Percentiles rank a stretch among this genome's conserved stretches.
Conservation (phyloP, 2,329 filamentous ascomycete species). For the Lachnellula occidentalis region DNA sequence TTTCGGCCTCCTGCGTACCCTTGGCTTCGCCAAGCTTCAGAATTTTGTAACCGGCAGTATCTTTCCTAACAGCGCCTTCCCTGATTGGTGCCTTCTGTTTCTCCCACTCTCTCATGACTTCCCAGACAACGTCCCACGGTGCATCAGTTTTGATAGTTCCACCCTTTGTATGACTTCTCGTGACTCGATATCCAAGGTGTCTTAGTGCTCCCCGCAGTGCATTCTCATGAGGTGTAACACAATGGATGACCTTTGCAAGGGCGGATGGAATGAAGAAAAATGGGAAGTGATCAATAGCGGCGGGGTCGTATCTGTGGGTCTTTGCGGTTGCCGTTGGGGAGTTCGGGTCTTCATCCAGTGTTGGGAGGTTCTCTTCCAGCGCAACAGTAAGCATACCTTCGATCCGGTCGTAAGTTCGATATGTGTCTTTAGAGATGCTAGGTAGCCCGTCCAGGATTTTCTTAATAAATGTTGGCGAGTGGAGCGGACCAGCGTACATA, state of each 20-base stretch:
- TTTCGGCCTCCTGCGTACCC: constrained; percentile 4
- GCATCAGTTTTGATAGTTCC: constrained; percentile 93
- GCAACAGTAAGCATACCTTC: constrained; percentile 90
- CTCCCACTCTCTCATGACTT: constrained; percentile 88
- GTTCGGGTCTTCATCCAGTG: constrained; percentile 14
- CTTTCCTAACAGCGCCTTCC: constrained; percentile 60
- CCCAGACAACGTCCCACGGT: constrained; percentile 85
- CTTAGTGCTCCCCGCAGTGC: constrained; percentile 75
- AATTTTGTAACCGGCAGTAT: constrained; percentile 68
- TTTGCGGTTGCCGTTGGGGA: constrained; percentile 36
- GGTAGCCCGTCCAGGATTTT: constrained; percentile 70
- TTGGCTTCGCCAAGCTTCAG: constrained; percentile 39
- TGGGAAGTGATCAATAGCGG: constrained; percentile 65
- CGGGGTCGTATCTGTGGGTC: constrained; percentile 46
- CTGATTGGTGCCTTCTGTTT: constrained; percentile 76
- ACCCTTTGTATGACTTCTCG: constrained; percentile 81
- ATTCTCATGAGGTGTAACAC: constrained; percentile 71
- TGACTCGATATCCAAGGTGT: constrained; percentile 74
- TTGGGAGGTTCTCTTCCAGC: constrained; percentile 58
- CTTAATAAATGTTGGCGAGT: constrained; percentile 77
- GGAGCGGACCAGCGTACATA: constrained; percentile 89
- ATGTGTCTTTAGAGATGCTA: constrained; percentile 59
- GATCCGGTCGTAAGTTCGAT: constrained; percentile 74
- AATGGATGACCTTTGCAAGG: constrained; percentile 72
- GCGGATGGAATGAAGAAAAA: constrained; percentile 81